phyloP scores from a whole-genome alignment of 495 filamentous ascomycete genomes.

The Aspergillus funiculosus region DNA sequence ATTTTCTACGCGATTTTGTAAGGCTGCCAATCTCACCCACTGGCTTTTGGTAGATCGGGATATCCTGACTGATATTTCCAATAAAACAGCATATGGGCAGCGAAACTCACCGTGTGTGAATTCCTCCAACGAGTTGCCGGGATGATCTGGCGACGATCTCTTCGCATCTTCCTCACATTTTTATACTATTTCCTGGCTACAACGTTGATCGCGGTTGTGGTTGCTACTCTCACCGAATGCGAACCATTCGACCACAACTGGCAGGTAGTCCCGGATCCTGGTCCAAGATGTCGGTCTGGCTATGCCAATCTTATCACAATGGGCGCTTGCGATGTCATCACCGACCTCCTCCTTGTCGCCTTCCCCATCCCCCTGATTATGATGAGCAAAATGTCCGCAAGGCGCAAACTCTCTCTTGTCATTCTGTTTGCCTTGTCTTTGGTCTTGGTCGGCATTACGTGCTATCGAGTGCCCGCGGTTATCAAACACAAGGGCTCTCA shows the following conservation, averaged over 20 bases:
- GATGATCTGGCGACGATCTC: conserved; percentile 63
- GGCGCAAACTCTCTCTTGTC: conserved; percentile 60
- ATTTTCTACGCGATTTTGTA: conserved; percentile 56
- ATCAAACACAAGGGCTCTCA: conserved; percentile 58
- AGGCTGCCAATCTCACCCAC: conserved; percentile 19
- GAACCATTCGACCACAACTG: conserved; percentile 80
- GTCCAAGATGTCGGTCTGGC: conserved; percentile 73
- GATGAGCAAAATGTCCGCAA: conserved; percentile 60
- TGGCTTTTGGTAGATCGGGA: neutral
- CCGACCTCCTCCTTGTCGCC: conserved; percentile 77
- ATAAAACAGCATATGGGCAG: conserved; percentile 70
- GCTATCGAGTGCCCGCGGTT: conserved; percentile 70
- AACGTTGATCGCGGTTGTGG: conserved; percentile 73
- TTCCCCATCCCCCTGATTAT: conserved; percentile 87
- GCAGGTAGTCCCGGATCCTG: conserved; percentile 88
- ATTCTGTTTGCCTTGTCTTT: conserved; percentile 78
- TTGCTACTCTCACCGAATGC: conserved; percentile 80
- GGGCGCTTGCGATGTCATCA: conserved; percentile 78
- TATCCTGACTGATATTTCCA: conserved; percentile 1
- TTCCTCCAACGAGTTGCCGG: conserved; percentile 76
- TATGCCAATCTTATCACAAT: conserved; percentile 83
- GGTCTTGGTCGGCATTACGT: conserved; percentile 64
- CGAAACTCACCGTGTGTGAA: conserved; percentile 85
- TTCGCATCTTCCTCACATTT: conserved; percentile 57
- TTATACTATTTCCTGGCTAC: conserved; percentile 68